A percentile compares a stretch with the other conserved stretches of the same genome.
These are phyloP conservation scores for Solanum commersonii DNA, from an alignment of 257 asterid genomes.

Conservation along the genomic window DNA sequence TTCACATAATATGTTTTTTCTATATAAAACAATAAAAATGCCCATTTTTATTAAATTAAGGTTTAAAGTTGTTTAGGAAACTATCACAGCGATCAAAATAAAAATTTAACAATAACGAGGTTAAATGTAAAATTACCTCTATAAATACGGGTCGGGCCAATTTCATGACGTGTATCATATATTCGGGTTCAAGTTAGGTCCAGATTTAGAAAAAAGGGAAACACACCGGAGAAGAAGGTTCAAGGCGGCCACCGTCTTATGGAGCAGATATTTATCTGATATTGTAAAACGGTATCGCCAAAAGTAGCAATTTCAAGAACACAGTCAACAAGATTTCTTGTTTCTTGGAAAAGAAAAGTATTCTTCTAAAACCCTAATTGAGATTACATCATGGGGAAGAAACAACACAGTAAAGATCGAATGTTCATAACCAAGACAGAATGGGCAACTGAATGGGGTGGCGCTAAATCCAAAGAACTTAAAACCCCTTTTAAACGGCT, in stretches of 20 bases:
- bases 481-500: slow-evolving; percentile 83
- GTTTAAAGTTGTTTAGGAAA: background rate
- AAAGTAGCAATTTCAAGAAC: background rate
- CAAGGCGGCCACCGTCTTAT: background rate
- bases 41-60: background rate
- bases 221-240: background rate
- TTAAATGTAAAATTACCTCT: background rate
- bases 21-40: background rate
- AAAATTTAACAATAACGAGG: background rate
- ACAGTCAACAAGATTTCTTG: background rate
- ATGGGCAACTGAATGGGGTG: slow-evolving; percentile 99
- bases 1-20: background rate
- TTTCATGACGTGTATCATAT: background rate
- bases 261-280: background rate
- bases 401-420: slow-evolving; percentile 96
- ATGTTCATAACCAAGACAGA: slow-evolving; percentile 95
- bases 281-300: background rate
- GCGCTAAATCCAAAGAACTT: slow-evolving; percentile 85
- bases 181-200: background rate
- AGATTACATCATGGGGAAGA: slow-evolving; percentile 67
- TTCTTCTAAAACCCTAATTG: background rate
- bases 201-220: background rate
- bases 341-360: background rate
- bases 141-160: background rate
- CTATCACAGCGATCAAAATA: background rate